Base-by-base conservation (phyloP, 2,329 filamentous ascomycete species). In the Cercospora canescens region DNA sequence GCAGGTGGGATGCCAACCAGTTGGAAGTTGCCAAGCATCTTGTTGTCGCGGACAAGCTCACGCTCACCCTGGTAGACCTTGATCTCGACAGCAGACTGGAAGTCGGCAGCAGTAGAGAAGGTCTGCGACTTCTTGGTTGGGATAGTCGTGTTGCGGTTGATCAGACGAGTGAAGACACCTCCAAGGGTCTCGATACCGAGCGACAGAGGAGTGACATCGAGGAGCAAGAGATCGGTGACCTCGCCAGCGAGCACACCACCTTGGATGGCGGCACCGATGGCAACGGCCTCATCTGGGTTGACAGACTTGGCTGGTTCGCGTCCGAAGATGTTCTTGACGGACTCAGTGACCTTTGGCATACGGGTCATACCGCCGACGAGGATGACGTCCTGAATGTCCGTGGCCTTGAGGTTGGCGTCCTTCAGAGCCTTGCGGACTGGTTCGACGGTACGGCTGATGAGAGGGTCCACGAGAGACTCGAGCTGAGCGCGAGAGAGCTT, bases 31-130 rank as follows among this genome's bases (percentile, higher is more conserved):
- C 94, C 94, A 66, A 98, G 89, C 67, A 98, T 85, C 88, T 98
- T 98, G 91, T 98, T 98, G 85, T 98, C 94, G 79, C 90, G 91
- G 81, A 97, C 94, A 70, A 97, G 93, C 86, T 97, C 94, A 92
- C 94, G 94, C 88, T 98, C 94, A 87, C 94, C 94, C 89, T 98
- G 94, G 91, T 89, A 98, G 71, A 98, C 94, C 91, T 98, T 97
- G 87, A 98, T 98, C 87, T 97, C 94, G 78, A 98, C 94, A 74
- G 94, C 94, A 70, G 92, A 96, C 87, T 98, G 94, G 91, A 96
- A 97, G 81, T 98, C 94, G 73, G 94, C 94, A 62, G 94, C 94
- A 60, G 94, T 98, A 64, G 94, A 97, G 89, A 98, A 98, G 79
- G 94, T 89, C 85, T 97, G 93, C 12, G 94, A 97, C 87, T 98